phyloP scores from a whole-genome alignment of 2,329 filamentous ascomycete species.

The Sarocladium oryzae region DNA sequence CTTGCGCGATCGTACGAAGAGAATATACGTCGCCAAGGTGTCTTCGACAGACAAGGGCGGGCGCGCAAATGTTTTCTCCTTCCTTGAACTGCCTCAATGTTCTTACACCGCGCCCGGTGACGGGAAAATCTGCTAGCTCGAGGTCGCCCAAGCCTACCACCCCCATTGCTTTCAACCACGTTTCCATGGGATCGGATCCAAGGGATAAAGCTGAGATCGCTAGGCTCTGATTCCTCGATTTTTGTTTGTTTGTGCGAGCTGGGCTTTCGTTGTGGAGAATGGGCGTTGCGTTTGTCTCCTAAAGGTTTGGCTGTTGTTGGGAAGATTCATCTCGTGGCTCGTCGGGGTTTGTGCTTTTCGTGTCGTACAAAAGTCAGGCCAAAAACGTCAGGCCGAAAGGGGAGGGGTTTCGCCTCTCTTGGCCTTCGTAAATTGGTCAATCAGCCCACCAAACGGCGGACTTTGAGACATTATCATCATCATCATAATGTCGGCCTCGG shows the following conservation, averaged over 20 bases:
- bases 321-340: too few relatives aligned
- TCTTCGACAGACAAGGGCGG: slow-evolving; percentile 27
- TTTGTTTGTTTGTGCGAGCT: too few relatives aligned
- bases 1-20: slow-evolving; percentile 26
- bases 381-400: too few relatives aligned
- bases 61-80: slow-evolving; percentile 23
- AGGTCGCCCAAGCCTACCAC: slow-evolving; percentile 23
- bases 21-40: slow-evolving; percentile 25
- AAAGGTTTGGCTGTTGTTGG: too few relatives aligned
- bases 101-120: slow-evolving; percentile 25
- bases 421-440: too few relatives aligned
- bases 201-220: neutral
- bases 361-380: too few relatives aligned
- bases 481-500: slow-evolving; percentile 11
- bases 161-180: slow-evolving; percentile 24
- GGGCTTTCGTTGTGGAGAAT: too few relatives aligned
- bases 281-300: too few relatives aligned
- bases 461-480: slow-evolving; percentile 2
- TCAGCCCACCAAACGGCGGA: too few relatives aligned
- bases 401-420: too few relatives aligned
- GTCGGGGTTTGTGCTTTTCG: too few relatives aligned
- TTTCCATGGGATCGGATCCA: slow-evolving; percentile 19
- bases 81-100: slow-evolving; percentile 22
- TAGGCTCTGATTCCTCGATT: neutral
- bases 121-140: slow-evolving; percentile 25